A percentile compares a stretch with the other conserved stretches of the same genome.
phyloP scores from a whole-genome alignment of 345 rosid species.

The Pistacia atlantica region DNA sequence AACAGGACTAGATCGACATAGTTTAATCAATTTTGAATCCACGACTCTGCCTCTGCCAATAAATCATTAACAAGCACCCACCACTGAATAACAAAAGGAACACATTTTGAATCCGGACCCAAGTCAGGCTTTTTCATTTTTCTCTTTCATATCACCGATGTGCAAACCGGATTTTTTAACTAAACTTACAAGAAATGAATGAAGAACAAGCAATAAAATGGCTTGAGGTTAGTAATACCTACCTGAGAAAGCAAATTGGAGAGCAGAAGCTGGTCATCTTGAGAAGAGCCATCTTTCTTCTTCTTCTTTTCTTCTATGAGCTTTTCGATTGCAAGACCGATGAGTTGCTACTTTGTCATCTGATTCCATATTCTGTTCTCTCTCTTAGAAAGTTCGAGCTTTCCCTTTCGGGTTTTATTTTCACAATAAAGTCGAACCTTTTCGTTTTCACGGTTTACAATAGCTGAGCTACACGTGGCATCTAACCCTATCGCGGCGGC shows the following conservation, averaged over 20 bases:
- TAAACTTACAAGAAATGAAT: too few species aligned
- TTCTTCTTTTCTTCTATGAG: constrained; percentile 44
- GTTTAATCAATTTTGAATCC: not conserved
- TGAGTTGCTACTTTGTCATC: constrained; percentile 39
- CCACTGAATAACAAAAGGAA: not conserved
- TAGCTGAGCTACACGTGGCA: not conserved
- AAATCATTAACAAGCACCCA: not conserved
- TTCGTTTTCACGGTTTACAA: not conserved
- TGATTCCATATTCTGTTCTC: constrained; percentile 37
- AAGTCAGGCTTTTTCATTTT: not conserved
- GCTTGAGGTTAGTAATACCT: constrained; percentile 34
- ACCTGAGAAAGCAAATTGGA: constrained; percentile 69
- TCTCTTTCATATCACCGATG: too few species aligned
- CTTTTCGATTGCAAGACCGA: constrained; percentile 50
- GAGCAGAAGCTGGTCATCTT: constrained; percentile 53
- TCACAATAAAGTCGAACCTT: not conserved
- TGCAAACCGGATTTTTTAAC: too few species aligned
- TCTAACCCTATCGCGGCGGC: not conserved
- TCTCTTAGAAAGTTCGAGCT: not conserved
- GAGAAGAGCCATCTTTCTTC: constrained; percentile 31
- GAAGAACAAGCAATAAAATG: not conserved
- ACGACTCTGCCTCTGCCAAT: not conserved
- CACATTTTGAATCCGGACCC: not conserved
- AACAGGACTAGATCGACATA: not conserved
- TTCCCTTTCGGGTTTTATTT: not conserved